Evolutionary conservation across 345 rosid genomes (phyloP), one percentile per base, ranked within the genome.

Genomic region (Gossypium bickii): DNA sequence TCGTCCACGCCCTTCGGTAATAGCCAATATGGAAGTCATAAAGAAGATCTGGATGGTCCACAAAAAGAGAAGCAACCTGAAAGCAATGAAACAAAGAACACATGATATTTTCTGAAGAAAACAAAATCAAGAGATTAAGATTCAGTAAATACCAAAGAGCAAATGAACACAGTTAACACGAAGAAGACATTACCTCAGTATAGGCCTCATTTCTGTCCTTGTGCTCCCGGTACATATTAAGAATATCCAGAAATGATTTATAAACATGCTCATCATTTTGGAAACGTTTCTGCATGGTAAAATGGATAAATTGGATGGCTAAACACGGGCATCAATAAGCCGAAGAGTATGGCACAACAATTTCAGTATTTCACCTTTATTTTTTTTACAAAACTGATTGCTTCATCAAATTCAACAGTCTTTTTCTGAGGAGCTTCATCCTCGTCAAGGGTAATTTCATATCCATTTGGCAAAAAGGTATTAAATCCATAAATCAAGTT

Each of bases 151-250:
- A 10, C 29, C 24, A 57, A 57, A 8, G 25, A 57, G 51, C 51
- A 11, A 47, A 47, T 47, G 51, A 16, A 56, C 60, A 56, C 4
- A 20, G 60, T 18, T 56, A 56, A 56, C 27, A 56, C 18, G 11
- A 55, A 56, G 25, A 56, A 56, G 24, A 18, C 20, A 56, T 20
- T 22, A 57, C 61, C 15, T 57, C 61, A 4, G 61, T 20, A 57
- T 94, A 92, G 74, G 91, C 97, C 88, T 94, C 97, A 74, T 87
- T 83, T 77, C 91, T 90, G 86, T 89, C 87, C 84, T 92, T 94
- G 85, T 84, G 84, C 86, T 90, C 92, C 80, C 93, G 86, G 77
- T 92, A 90, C 93, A 88, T 84, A 82, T 88, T 94, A 76, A 57
- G 22, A 20, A 57, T 11, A 57, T 11, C 61, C 27, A 57, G 2